These are phyloP conservation scores for Miamiensis avidus DNA, from an alignment of 169 alveolate genomes.

Conservation along the genomic window DNA sequence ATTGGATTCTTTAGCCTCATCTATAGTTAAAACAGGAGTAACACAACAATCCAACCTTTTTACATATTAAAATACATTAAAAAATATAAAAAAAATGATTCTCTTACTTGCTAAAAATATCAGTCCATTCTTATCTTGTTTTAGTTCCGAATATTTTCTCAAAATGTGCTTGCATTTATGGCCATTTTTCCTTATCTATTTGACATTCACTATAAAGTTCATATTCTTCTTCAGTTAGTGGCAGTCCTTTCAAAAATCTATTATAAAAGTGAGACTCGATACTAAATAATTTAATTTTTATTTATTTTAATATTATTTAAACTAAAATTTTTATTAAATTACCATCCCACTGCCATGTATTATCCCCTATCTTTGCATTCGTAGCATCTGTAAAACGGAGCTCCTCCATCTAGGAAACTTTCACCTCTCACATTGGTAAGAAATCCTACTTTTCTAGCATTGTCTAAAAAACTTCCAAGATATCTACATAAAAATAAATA, in stretches of 20 bases:
- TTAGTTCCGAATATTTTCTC: slow-evolving; percentile 28
- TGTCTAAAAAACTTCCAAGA: slow-evolving; percentile 3
- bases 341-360: slow-evolving; percentile 47
- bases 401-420: slow-evolving; percentile 58
- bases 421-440: slow-evolving; percentile 35
- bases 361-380: slow-evolving; percentile 54
- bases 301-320: too few species aligned
- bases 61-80: too few species aligned
- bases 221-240: slow-evolving; percentile 25
- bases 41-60: slow-evolving; percentile 19
- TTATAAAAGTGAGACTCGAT: slow-evolving; percentile 52
- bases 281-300: too few species aligned
- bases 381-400: slow-evolving; percentile 51
- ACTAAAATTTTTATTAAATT: too few species aligned
- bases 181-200: slow-evolving; percentile 40
- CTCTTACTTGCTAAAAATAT: slow-evolving; percentile 4
- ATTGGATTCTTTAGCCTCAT: slow-evolving; percentile 1
- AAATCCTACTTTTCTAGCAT: not conserved
- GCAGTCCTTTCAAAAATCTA: slow-evolving; percentile 35
- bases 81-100: too few species aligned
- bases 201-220: slow-evolving; percentile 23
- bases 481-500: too few species aligned
- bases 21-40: slow-evolving; percentile 16
- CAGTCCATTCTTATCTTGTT: slow-evolving; percentile 41
- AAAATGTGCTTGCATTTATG: slow-evolving; percentile 30